Base-by-base conservation (phyloP, 805 yeast species). In the Nakazawaea pomicola region DNA sequence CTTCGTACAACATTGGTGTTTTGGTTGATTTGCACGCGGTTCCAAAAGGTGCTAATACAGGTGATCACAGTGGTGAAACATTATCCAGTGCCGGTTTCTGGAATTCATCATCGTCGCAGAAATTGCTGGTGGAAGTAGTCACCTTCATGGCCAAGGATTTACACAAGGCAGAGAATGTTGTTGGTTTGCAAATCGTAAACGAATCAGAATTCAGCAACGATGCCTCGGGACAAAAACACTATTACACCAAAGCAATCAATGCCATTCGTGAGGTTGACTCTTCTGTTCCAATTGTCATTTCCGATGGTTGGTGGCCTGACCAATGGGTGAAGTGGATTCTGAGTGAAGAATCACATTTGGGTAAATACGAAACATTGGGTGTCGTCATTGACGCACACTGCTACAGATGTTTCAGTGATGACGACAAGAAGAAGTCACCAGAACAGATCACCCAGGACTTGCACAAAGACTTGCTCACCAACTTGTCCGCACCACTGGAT, bases 261-360 rank as follows among this genome's bases (percentile, higher is more conserved):
- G 69, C 71, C 30, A 80, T 91, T 32, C 67, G 91, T 23, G 56
- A 60, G 16, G 64, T 68, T 12, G 83, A 86, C 54, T 36, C 58
- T 1, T 60, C 60, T 2, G 60, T 88, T 25, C 96, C 96, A 0
- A 67, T 91, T 5, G 64, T 84, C 14, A 83, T 91, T 27, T 86
- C 96, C 2, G 98, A 91, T 57, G 95, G 95, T 3, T 93, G 98
- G 98, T 82, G 88, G 80, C 74, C 93, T 4, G 74, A 74, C 48
- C 85, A 77, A 55, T 86, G 89, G 86, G 80, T 72, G 18, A 65
- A 78, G 46, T 85, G 83, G 80, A 58, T 87, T 7, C 47, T 53
- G 32, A 71, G 70, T 37, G 55, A 62, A 25, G 70, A 72, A 28
- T 62, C 62, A 32, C 29, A 30, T 14, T 23, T 33, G 21, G 33